Conservation (phyloP, 2,329 filamentous ascomycete genomes). For the Decorospora gaudefroyi region DNA sequence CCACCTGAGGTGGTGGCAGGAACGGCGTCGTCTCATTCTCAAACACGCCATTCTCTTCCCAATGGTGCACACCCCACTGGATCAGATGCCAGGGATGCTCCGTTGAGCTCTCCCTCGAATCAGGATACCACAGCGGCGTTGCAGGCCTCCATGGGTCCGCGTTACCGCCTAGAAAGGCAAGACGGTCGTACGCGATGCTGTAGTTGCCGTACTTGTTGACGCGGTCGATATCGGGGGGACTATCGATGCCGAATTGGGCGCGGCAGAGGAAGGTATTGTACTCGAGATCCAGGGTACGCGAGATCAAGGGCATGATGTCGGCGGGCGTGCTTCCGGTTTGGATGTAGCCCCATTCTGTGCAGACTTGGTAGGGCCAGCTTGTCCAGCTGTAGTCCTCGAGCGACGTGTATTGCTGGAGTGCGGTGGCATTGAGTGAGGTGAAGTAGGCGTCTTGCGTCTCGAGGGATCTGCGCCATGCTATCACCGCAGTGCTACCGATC, state of each 20-base stretch:
- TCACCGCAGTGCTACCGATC: constrained; percentile 53
- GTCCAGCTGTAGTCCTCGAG: constrained; percentile 32
- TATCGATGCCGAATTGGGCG: constrained; percentile 70
- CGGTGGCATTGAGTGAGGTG: constrained; percentile 53
- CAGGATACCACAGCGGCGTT: constrained; percentile 69
- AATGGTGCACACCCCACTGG: constrained; percentile 76
- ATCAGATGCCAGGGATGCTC: constrained; percentile 76
- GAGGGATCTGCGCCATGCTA: constrained; percentile 44
- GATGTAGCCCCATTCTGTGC: constrained; percentile 71
- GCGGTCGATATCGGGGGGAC: constrained; percentile 63
- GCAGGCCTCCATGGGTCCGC: constrained; percentile 80
- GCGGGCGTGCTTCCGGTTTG: constrained; percentile 72
- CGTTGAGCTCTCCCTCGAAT: constrained; percentile 61
- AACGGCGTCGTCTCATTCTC: constrained; percentile 62
- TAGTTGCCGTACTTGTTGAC: constrained; percentile 80
- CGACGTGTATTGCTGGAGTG: constrained; percentile 21
- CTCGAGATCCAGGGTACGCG: constrained; percentile 68
- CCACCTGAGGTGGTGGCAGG: constrained; percentile 64
- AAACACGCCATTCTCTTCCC: constrained; percentile 74
- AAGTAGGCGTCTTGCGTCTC: constrained; percentile 58
- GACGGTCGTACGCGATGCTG: constrained; percentile 71
- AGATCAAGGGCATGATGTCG: constrained; percentile 69
- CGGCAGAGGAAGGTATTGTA: constrained; percentile 67
- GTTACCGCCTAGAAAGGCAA: constrained; percentile 78
- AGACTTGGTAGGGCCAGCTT: constrained; percentile 62